Evolutionary conservation across 2,329 filamentous ascomycete genomes (phyloP).

Genomic region (Neonectria neomacrospora): DNA sequence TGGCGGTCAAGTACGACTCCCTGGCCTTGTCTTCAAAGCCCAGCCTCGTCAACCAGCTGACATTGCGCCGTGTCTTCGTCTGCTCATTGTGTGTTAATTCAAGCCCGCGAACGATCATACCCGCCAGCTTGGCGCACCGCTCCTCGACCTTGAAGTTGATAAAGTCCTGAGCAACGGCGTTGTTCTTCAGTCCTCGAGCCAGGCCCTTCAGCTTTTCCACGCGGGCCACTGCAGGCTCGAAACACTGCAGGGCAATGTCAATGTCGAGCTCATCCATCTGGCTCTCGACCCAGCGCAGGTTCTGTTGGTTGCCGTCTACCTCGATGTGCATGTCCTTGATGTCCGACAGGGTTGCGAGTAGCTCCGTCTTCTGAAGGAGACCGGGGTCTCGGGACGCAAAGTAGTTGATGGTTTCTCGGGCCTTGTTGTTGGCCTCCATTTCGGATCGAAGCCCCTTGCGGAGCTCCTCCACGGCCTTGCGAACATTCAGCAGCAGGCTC

Average conservation of each 20-base stretch:
- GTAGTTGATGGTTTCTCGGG: slow-evolving; percentile 86
- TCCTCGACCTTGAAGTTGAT: slow-evolving; percentile 93
- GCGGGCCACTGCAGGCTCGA: slow-evolving; percentile 83
- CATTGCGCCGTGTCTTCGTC: slow-evolving; percentile 81
- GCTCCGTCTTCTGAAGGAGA: slow-evolving; percentile 80
- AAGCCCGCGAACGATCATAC: slow-evolving; percentile 80
- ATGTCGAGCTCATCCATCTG: slow-evolving; percentile 98
- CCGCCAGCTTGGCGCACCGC: slow-evolving; percentile 80
- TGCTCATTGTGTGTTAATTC: slow-evolving; percentile 81
- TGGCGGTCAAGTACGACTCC: slow-evolving; percentile 84
- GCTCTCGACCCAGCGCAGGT: slow-evolving; percentile 92
- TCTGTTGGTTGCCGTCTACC: slow-evolving; percentile 95
- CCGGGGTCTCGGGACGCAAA: slow-evolving; percentile 82
- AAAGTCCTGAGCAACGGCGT: slow-evolving; percentile 88
- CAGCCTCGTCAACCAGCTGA: slow-evolving; percentile 84
- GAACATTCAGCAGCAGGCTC: slow-evolving; percentile 85
- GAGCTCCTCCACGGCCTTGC: slow-evolving; percentile 92
- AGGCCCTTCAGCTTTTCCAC: slow-evolving; percentile 88
- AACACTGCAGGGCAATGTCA: slow-evolving; percentile 89
- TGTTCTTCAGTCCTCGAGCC: slow-evolving; percentile 83
- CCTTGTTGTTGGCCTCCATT: slow-evolving; percentile 86
- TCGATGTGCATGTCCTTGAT: slow-evolving; percentile 92
- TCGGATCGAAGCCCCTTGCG: slow-evolving; percentile 87
- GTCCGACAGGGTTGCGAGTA: slow-evolving; percentile 81
- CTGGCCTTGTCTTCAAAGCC: slow-evolving; percentile 92